Percentiles rank a stretch among this genome's conserved stretches.
These are phyloP conservation scores for Podaxis mareebaensis DNA, from an alignment of 768 basidiomycete species.

Conservation along the genomic window DNA sequence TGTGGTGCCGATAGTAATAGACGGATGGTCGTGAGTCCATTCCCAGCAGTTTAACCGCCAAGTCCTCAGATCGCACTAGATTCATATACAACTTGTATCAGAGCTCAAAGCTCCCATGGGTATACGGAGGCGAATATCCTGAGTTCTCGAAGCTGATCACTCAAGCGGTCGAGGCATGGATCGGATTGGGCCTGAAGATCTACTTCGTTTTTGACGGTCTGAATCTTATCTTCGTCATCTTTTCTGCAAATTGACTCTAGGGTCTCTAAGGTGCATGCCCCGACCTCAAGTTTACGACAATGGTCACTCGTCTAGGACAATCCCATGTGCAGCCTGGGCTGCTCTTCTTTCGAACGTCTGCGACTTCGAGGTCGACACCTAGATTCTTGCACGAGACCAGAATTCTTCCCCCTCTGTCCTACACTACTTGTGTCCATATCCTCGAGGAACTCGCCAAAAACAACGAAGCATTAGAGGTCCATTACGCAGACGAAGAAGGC, in stretches of 20 bases:
- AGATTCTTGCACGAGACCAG: constrained; percentile 74
- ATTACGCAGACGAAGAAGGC: constrained; percentile 80
- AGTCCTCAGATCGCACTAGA: constrained; percentile 35
- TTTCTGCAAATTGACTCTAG: constrained; percentile 17
- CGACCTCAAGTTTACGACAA: constrained; percentile 69
- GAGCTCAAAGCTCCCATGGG: constrained; percentile 71
- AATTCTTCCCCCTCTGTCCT: constrained; percentile 71
- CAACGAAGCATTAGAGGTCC: constrained; percentile 44
- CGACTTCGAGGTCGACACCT: constrained; percentile 57
- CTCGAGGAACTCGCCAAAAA: constrained; percentile 40
- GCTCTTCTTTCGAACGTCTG: constrained; percentile 82
- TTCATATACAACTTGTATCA: constrained; percentile 74
- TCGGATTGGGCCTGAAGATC: constrained; percentile 60
- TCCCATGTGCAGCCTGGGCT: constrained; percentile 60
- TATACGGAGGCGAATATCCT: constrained; percentile 81
- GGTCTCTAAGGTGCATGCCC: constrained; percentile 60
- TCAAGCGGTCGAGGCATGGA: constrained; percentile 64
- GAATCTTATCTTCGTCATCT: constrained; percentile 22
- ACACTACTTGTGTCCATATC: constrained; percentile 57
- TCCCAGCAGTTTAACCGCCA: constrained; percentile 13
- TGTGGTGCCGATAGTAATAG: constrained; percentile 62
- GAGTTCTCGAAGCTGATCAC: constrained; percentile 51
- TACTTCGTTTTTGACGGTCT: constrained; percentile 85
- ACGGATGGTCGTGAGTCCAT: constrained; percentile 83
- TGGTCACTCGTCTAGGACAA: constrained; percentile 58